Evolutionary conservation across 2,329 filamentous ascomycete genomes (phyloP).

Genomic region (Dendrostoma leiphaemia): DNA sequence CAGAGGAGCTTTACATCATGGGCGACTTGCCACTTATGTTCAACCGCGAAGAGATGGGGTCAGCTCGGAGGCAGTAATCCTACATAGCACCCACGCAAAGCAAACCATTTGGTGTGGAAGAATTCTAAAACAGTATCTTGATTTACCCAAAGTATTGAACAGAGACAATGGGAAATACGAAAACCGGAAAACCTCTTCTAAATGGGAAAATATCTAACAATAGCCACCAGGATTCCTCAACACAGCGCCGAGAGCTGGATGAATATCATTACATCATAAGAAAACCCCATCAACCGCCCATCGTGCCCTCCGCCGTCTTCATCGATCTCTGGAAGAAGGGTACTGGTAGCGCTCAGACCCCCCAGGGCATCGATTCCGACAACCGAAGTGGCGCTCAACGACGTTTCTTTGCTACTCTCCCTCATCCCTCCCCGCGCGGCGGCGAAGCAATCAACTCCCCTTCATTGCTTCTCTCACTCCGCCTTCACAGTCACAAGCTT

Average conservation of each 20-base stretch:
- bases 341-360: slow-evolving; percentile 14
- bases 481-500: slow-evolving; percentile 15
- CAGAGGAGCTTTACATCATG: too few relatives aligned
- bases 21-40: too few relatives aligned
- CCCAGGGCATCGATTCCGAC: slow-evolving; percentile 6
- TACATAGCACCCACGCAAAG: too few relatives aligned
- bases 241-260: slow-evolving; percentile 4
- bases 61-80: too few relatives aligned
- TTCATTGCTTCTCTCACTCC: neutral
- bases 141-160: neutral
- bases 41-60: too few relatives aligned
- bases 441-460: neutral
- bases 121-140: neutral
- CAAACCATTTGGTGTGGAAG: too few relatives aligned
- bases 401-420: neutral
- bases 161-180: neutral
- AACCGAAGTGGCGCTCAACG: neutral
- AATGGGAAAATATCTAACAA: slow-evolving; percentile 11
- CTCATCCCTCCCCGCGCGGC: neutral
- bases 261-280: slow-evolving; percentile 6
- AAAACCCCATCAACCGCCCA: neutral
- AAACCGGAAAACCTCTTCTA: slow-evolving; percentile 1
- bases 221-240: neutral
- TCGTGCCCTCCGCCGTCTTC: neutral
- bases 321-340: slow-evolving; percentile 4